phyloP scores from a whole-genome alignment of 2,329 filamentous ascomycete genomes.

The Ophiostoma populinum region DNA sequence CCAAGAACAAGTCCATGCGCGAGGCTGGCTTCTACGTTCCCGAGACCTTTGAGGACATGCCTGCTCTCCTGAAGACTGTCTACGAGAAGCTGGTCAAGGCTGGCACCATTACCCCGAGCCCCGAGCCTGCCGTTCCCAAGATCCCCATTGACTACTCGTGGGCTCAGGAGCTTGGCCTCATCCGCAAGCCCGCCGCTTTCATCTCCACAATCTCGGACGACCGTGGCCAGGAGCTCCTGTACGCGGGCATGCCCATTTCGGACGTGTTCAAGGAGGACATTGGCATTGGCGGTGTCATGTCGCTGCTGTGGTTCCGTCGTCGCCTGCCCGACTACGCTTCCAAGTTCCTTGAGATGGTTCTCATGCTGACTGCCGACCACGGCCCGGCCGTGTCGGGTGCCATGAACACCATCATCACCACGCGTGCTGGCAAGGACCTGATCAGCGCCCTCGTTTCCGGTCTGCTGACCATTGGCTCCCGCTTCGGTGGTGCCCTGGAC shows the following conservation, averaged over 20 bases:
- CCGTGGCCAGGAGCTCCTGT: conserved; percentile 96
- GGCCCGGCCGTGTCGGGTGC: conserved; percentile 96
- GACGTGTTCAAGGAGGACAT: conserved; percentile 99
- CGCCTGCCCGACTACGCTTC: conserved; percentile 89
- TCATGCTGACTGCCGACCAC: conserved; percentile 99
- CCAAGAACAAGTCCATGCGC: conserved; percentile 95
- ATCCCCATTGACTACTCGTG: conserved; percentile 99
- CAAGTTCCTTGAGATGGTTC: conserved; percentile 99
- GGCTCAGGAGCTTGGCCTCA: conserved; percentile 97
- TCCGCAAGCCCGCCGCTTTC: conserved; percentile 98
- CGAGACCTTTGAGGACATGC: conserved; percentile 93
- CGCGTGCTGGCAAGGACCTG: conserved; percentile 95
- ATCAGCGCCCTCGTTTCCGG: conserved; percentile 90
- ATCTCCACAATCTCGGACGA: conserved; percentile 99
- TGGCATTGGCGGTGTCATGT: conserved; percentile 99
- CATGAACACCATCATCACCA: conserved; percentile 99
- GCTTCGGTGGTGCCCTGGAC: conserved; percentile 96
- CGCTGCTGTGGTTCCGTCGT: conserved; percentile 97
- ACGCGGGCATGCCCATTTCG: conserved; percentile 99
- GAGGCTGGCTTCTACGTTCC: conserved; percentile 91
- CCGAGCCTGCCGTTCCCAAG: conserved; percentile 91
- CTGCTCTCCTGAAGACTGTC: conserved; percentile 54
- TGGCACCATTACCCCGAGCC: conserved; percentile 67
- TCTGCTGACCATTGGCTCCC: conserved; percentile 94
- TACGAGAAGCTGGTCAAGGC: conserved; percentile 78